phyloP scores from a whole-genome alignment of 768 basidiomycete genomes.

The Mycena metata region DNA sequence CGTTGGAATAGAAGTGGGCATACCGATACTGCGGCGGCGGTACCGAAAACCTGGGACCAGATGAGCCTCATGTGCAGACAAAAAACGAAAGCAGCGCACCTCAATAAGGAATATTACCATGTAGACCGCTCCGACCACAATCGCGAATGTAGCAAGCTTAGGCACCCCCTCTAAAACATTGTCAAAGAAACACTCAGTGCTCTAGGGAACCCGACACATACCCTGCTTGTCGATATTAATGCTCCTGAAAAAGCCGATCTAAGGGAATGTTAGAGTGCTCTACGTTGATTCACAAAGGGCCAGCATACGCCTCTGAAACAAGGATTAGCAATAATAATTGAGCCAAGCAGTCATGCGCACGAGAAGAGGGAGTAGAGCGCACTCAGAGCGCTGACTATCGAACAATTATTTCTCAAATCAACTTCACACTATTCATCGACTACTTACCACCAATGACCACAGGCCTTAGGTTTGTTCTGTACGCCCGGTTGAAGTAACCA shows the following conservation, averaged over 20 bases:
- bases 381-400: constrained; percentile 57
- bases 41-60: constrained; percentile 58
- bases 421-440: background rate
- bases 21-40: constrained; percentile 65
- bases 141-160: constrained; percentile 66
- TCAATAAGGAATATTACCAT: constrained; percentile 65
- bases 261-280: constrained; percentile 6
- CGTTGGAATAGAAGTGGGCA: constrained; percentile 41
- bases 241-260: constrained; percentile 77
- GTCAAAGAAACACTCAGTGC: background rate
- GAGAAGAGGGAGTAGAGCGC: constrained; percentile 73
- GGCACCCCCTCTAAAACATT: constrained; percentile 52
- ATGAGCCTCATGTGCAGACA: background rate
- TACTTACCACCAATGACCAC: constrained; percentile 63
- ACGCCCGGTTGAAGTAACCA: constrained; percentile 67
- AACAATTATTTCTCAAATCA: constrained; percentile 37
- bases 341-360: constrained; percentile 56
- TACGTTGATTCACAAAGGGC: constrained; percentile 19
- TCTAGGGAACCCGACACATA: constrained; percentile 48
- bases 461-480: constrained; percentile 71
- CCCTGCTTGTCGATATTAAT: constrained; percentile 61
- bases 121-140: constrained; percentile 73
- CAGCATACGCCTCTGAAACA: constrained; percentile 50
- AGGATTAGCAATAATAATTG: background rate
- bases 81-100: constrained; percentile 37